A percentile compares a stretch with the other conserved stretches of the same genome.
phyloP scores from a whole-genome alignment of 176 grass and related monocot species.

The Pontederia paniculata region DNA sequence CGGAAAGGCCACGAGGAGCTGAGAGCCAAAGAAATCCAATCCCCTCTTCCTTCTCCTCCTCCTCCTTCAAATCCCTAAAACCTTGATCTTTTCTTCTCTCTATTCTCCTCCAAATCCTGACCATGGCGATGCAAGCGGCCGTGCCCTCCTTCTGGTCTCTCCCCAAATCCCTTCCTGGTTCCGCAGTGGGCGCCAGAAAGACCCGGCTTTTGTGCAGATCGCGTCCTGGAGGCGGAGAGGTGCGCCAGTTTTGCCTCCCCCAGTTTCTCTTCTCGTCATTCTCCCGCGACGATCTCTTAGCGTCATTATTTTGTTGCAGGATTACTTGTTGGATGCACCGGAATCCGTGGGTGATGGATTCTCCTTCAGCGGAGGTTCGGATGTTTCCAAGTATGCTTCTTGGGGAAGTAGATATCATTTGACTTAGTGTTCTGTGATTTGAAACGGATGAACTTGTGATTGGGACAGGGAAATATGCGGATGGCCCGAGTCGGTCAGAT shows the following conservation, averaged over 20 bases:
- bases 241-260: not conserved
- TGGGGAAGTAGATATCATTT: not conserved
- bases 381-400: not conserved
- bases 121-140: too few relatives aligned
- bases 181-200: too few relatives aligned
- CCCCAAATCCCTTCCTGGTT: too few relatives aligned
- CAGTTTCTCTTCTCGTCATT: not conserved
- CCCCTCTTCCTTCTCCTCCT: too few relatives aligned
- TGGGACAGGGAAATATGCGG: conserved; percentile 67
- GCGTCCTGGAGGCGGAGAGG: not conserved
- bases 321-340: conserved; percentile 57
- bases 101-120: too few relatives aligned
- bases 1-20: too few relatives aligned
- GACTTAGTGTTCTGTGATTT: not conserved
- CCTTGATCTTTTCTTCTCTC: too few relatives aligned
- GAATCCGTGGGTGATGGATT: conserved; percentile 82
- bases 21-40: too few relatives aligned
- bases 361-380: conserved; percentile 71
- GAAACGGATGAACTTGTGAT: not conserved
- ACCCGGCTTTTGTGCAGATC: too few relatives aligned
- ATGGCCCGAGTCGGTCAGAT: conserved; percentile 56
- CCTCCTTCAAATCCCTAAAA: too few relatives aligned
- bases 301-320: conserved; percentile 20
- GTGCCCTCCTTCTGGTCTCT: too few relatives aligned
- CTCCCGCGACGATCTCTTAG: not conserved